phyloP scores from a whole-genome alignment of 1,284 basidiomycete genomes.

The Trichosporon sp. region DNA sequence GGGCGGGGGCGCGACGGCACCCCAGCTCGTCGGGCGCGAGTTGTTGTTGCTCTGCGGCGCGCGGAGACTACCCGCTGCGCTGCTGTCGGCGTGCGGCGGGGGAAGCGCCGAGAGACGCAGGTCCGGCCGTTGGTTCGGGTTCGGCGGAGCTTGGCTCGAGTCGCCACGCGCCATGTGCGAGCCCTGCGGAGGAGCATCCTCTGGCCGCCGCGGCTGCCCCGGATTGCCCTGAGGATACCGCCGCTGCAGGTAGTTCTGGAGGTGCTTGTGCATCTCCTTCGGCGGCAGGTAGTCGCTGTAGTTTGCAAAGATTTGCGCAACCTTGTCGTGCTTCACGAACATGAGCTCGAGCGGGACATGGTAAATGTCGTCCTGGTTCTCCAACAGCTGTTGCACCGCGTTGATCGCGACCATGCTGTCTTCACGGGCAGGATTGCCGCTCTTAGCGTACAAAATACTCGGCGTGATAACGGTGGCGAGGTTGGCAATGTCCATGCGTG shows the following conservation, averaged over 20 bases:
- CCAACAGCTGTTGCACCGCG: slow-evolving; percentile 76
- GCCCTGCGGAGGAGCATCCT: not conserved
- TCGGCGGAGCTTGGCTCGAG: too few relatives aligned
- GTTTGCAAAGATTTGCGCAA: slow-evolving; percentile 74
- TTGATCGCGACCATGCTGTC: slow-evolving; percentile 89
- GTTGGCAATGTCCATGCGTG: slow-evolving; percentile 96
- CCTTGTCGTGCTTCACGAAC: slow-evolving; percentile 65
- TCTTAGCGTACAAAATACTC: slow-evolving; percentile 83
- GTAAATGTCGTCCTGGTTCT: slow-evolving; percentile 92
- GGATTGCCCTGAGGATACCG: not conserved
- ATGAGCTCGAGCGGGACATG: slow-evolving; percentile 79
- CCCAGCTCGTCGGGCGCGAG: slow-evolving; percentile 10
- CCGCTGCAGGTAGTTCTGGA: slow-evolving; percentile 62
- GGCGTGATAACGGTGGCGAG: slow-evolving; percentile 97
- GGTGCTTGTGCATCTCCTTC: slow-evolving; percentile 82
- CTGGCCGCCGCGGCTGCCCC: not conserved
- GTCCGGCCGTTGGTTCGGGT: not conserved
- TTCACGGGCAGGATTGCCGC: slow-evolving; percentile 79
- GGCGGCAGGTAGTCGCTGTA: slow-evolving; percentile 69
- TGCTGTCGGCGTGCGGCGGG: not conserved
- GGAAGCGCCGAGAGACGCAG: not conserved
- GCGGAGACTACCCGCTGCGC: not conserved
- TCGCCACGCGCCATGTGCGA: not conserved
- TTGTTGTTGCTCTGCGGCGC: slow-evolving; percentile 3
- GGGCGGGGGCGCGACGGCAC: not conserved